Percentiles rank a stretch among this genome's conserved stretches.
These are phyloP conservation scores for Hibiscus trionum DNA, from an alignment of 345 rosid genomes.

Conservation along the genomic window DNA sequence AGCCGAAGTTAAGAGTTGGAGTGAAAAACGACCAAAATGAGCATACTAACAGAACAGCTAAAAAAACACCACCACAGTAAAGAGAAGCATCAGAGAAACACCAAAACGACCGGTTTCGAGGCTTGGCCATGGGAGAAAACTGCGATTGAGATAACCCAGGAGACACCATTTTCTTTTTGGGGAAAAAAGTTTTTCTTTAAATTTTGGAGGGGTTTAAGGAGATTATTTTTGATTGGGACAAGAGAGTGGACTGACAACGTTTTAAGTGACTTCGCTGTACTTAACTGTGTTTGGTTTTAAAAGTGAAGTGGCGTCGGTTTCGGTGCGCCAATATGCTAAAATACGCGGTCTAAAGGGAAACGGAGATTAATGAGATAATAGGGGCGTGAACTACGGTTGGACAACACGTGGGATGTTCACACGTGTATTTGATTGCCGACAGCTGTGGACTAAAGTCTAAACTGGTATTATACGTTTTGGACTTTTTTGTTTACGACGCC, in stretches of 20 bases:
- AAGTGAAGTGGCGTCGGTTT: conserved; percentile 13
- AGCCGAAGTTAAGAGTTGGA: conserved; percentile 16
- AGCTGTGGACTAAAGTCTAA: not conserved
- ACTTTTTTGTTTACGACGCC: not conserved
- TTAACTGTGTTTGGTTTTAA: not conserved
- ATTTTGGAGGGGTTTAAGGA: not conserved
- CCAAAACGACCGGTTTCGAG: conserved; percentile 27
- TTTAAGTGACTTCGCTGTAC: not conserved
- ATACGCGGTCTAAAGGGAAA: conserved; percentile 12
- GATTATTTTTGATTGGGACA: not conserved
- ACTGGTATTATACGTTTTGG: not conserved
- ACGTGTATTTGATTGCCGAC: not conserved
- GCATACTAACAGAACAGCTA: conserved; percentile 54
- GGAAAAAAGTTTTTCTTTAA: not conserved
- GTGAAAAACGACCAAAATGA: conserved; percentile 50
- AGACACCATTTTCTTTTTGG: conserved; percentile 19
- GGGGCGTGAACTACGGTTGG: conserved; percentile 24
- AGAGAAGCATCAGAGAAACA: conserved; percentile 39
- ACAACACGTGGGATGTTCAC: not conserved
- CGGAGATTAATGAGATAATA: not conserved
- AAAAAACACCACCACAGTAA: conserved; percentile 52
- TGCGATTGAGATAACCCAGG: conserved; percentile 14
- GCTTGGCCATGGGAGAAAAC: conserved; percentile 39
- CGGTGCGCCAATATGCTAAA: conserved; percentile 19
- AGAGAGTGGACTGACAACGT: not conserved